Conservation (phyloP, 2,329 filamentous ascomycete species). For the Dactylellina leptospora region DNA sequence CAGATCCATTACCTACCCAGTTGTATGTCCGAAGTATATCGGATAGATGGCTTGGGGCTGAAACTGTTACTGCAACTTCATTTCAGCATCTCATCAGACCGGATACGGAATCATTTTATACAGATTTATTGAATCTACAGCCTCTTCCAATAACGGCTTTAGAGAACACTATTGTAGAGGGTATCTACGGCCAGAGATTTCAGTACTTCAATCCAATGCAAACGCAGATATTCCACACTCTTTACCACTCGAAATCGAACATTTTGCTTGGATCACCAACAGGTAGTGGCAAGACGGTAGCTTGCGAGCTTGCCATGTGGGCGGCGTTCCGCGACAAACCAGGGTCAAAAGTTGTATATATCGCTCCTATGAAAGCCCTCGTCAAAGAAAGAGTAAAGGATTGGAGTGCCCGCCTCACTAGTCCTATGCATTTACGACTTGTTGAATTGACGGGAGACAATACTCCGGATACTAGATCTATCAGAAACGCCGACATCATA, state of each 20-base stretch:
- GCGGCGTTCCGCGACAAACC: constrained; percentile 96
- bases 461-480: constrained; percentile 94
- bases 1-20: constrained; percentile 90
- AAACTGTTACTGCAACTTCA: constrained; percentile 92
- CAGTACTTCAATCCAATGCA: constrained; percentile 99
- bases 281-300: constrained; percentile 96
- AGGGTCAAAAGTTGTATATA: constrained; percentile 97
- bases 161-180: constrained; percentile 85
- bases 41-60: constrained; percentile 94
- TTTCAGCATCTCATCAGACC: constrained; percentile 98
- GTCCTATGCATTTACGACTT: constrained; percentile 83
- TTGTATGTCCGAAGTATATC: constrained; percentile 96
- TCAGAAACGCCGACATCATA: constrained; percentile 94
- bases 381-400: constrained; percentile 96
- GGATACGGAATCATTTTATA: constrained; percentile 97
- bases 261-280: constrained; percentile 95
- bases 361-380: constrained; percentile 98
- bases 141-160: constrained; percentile 86
- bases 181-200: constrained; percentile 87
- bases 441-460: constrained; percentile 98
- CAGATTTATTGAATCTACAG: constrained; percentile 89
- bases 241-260: constrained; percentile 91
- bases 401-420: constrained; percentile 83
- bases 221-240: constrained; percentile 94
- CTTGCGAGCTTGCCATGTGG: constrained; percentile 98